These are phyloP conservation scores for Boletellus sp. DNA, from an alignment of 768 basidiomycete species.

Conservation along the genomic window DNA sequence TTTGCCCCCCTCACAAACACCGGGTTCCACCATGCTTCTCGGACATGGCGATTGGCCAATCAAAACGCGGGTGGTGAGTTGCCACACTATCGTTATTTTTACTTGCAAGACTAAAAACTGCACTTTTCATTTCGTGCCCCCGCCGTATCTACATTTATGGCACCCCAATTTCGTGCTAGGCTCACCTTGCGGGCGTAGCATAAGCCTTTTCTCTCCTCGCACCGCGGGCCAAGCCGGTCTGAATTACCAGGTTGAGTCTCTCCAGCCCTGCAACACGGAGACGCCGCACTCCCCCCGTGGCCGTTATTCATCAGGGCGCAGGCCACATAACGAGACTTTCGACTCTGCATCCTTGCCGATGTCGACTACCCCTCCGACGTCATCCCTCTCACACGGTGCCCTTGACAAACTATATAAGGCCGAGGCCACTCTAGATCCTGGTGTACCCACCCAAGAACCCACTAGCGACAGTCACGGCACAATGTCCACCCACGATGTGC, in stretches of 20 bases:
- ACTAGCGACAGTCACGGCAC: constrained; percentile 13
- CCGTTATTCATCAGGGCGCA: constrained; percentile 21
- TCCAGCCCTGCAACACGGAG: constrained; percentile 32
- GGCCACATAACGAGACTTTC: constrained; percentile 22
- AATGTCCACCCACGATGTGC: constrained; percentile 27
- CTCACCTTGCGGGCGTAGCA: constrained; percentile 32
- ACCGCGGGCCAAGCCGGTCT: constrained; percentile 22
- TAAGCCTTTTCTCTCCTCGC: constrained; percentile 31
- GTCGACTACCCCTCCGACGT: constrained; percentile 27
- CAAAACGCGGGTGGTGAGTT: constrained; percentile 27
- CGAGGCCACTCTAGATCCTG: constrained; percentile 20
- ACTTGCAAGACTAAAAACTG: constrained; percentile 17
- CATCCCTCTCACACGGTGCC: constrained; percentile 30
- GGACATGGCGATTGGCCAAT: constrained; percentile 24
- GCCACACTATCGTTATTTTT: constrained; percentile 14
- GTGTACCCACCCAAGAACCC: constrained; percentile 15
- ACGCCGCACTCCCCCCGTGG: constrained; percentile 29
- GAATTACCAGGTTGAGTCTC: constrained; percentile 17
- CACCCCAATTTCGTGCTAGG: constrained; percentile 22
- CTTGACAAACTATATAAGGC: constrained; percentile 33
- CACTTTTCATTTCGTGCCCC: constrained; percentile 20
- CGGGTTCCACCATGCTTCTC: constrained; percentile 29
- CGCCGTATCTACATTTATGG: constrained; percentile 16
- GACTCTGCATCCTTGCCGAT: constrained; percentile 22
- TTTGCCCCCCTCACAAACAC: constrained; percentile 31